These are phyloP conservation scores for Sclerotinia subarctica DNA, from an alignment of 2,329 filamentous ascomycete genomes.

Conservation along the genomic window DNA sequence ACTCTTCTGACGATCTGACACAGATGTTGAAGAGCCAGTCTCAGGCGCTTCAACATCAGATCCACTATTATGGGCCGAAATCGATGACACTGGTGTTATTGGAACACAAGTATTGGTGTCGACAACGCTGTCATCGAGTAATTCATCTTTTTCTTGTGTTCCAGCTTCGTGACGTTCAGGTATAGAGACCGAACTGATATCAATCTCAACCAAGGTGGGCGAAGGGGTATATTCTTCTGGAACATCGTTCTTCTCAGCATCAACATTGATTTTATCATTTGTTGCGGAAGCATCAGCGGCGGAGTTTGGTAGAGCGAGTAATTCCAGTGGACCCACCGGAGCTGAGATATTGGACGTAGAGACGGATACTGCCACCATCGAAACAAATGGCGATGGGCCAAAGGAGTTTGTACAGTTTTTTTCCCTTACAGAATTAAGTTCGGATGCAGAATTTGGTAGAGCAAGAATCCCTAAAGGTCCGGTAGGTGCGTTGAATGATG, in stretches of 20 bases:
- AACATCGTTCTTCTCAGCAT: not conserved
- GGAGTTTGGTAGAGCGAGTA: conserved; percentile 53
- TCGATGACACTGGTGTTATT: conserved; percentile 11
- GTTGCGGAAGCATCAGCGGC: not conserved
- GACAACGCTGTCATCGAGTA: not conserved
- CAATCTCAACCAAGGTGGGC: not conserved
- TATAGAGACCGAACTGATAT: not conserved
- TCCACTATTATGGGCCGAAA: conserved; percentile 19
- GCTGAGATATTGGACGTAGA: not conserved
- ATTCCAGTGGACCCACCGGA: conserved; percentile 40
- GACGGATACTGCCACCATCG: not conserved
- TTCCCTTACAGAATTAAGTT: not conserved
- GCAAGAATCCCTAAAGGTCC: conserved; percentile 46
- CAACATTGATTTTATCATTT: not conserved
- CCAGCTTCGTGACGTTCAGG: not conserved
- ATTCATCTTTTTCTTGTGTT: not conserved
- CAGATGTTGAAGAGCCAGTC: conserved; percentile 22
- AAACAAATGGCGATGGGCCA: too few species aligned
- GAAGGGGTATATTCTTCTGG: not conserved
- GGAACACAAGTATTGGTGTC: not conserved
- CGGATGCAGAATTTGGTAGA: conserved; percentile 47
- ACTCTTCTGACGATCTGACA: conserved; percentile 54
- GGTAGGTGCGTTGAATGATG: conserved; percentile 25
- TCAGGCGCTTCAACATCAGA: conserved; percentile 22
- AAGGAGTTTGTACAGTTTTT: not conserved